These are phyloP conservation scores for Pilasporangium apinafurcum DNA, from an alignment of 352 stramenopile species.

Conservation along the genomic window DNA sequence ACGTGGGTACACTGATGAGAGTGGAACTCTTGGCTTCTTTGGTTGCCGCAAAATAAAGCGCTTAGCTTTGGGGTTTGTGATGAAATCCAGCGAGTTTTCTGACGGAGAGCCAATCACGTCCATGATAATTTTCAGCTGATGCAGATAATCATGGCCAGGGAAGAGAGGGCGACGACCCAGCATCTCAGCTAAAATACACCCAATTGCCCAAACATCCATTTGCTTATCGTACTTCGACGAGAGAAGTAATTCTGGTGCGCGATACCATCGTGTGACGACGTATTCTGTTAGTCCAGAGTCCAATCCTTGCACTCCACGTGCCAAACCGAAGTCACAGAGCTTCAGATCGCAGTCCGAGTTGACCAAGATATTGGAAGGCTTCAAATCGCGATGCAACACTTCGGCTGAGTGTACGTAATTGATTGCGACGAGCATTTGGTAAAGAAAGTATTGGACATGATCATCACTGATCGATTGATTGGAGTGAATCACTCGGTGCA, in stretches of 20 bases:
- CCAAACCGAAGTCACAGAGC: slow-evolving; percentile 75
- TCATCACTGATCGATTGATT: slow-evolving; percentile 80
- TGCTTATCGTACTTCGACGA: slow-evolving; percentile 89
- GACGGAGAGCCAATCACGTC: slow-evolving; percentile 78
- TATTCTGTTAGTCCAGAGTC: slow-evolving; percentile 87
- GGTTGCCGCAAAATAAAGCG: slow-evolving; percentile 83
- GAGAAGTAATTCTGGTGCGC: slow-evolving; percentile 88
- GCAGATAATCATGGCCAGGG: slow-evolving; percentile 81
- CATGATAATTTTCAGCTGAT: slow-evolving; percentile 90
- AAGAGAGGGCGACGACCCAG: slow-evolving; percentile 79
- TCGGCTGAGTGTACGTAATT: slow-evolving; percentile 78
- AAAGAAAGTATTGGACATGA: slow-evolving; percentile 75
- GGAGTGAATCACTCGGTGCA: slow-evolving; percentile 76
- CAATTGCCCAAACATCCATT: slow-evolving; percentile 86
- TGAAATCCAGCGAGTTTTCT: slow-evolving; percentile 81
- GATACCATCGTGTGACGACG: slow-evolving; percentile 90
- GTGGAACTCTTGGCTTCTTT: slow-evolving; percentile 79
- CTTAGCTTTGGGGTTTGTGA: slow-evolving; percentile 87
- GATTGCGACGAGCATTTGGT: slow-evolving; percentile 74
- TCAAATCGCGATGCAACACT: slow-evolving; percentile 72
- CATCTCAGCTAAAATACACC: slow-evolving; percentile 85
- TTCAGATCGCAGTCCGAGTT: slow-evolving; percentile 82
- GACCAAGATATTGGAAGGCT: slow-evolving; percentile 75
- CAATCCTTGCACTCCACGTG: slow-evolving; percentile 62
- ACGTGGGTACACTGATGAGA: slow-evolving; percentile 82